phyloP scores from a whole-genome alignment of 352 stramenopile species.

The Phytophthora europaea region DNA sequence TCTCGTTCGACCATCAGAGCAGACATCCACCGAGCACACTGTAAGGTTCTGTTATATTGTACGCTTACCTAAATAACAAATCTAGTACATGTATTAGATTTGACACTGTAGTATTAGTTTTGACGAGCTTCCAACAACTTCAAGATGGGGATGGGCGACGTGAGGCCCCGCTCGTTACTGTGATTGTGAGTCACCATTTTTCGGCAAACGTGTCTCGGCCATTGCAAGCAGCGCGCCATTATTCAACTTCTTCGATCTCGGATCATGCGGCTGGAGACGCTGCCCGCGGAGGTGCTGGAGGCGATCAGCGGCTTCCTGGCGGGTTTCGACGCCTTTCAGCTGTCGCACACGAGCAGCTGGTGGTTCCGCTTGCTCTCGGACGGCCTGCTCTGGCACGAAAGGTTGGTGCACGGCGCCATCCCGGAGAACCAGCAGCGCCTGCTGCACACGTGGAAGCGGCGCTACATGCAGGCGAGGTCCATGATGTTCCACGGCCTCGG shows the following conservation, averaged over 20 bases:
- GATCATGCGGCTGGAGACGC: conserved; percentile 13
- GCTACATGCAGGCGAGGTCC: conserved; percentile 32
- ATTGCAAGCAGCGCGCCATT: not conserved
- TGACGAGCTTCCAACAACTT: too few species aligned
- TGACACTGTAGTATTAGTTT: too few species aligned
- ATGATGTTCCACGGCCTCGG: conserved; percentile 32
- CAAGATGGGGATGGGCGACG: too few species aligned
- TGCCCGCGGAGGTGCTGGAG: conserved; percentile 25
- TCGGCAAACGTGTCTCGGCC: too few species aligned
- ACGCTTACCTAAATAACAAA: too few species aligned
- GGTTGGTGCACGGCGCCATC: conserved; percentile 18
- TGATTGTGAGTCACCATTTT: too few species aligned
- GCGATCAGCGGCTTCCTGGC: conserved; percentile 27
- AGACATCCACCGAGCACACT: conserved; percentile 65
- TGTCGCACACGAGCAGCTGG: conserved; percentile 34
- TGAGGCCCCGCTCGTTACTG: too few species aligned
- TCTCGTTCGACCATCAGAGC: conserved; percentile 62
- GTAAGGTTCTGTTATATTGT: too few species aligned
- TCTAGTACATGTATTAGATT: too few species aligned
- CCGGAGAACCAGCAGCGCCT: conserved; percentile 26
- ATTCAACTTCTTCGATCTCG: not conserved
- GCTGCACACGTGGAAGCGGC: conserved; percentile 29
- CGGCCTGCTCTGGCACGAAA: conserved; percentile 30
- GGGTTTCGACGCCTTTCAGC: conserved; percentile 36
- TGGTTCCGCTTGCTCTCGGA: conserved; percentile 34